Conservation (phyloP, 1,139 yeast genomes). For the Saccharomyces hybrid region DNA sequence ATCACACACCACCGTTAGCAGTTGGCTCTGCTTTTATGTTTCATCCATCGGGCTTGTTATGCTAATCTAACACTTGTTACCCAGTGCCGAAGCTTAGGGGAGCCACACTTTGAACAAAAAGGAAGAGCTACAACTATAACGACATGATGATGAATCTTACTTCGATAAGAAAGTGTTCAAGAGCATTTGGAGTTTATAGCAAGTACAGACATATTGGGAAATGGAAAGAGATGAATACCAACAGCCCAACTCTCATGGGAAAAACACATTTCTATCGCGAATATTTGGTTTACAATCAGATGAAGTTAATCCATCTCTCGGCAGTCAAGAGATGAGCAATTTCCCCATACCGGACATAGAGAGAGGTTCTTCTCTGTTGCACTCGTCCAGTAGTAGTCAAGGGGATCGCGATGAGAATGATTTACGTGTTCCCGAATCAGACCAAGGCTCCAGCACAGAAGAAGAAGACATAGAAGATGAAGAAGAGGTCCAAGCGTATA, state of each 20-base stretch:
- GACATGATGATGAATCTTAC: background rate
- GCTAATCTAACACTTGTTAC: background rate
- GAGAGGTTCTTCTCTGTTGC: background rate
- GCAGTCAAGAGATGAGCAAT: slow-evolving; percentile 24
- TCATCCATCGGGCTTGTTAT: background rate
- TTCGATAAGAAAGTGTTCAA: background rate
- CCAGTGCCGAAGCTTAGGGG: background rate
- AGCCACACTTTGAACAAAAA: background rate
- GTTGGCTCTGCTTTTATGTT: background rate
- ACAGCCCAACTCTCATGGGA: slow-evolving; percentile 9
- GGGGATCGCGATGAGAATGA: slow-evolving; percentile 15
- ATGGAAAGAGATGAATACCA: background rate
- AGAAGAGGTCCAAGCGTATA: slow-evolving; percentile 1
- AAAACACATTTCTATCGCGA: slow-evolving; percentile 35
- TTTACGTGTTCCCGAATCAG: slow-evolving; percentile 27
- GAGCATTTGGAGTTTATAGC: background rate
- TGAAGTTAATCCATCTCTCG: slow-evolving; percentile 23
- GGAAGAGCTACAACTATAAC: background rate
- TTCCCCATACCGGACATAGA: slow-evolving; percentile 8
- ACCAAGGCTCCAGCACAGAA: slow-evolving; percentile 25
- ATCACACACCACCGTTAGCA: background rate
- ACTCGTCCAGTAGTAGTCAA: background rate
- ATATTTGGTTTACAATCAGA: slow-evolving; percentile 35
- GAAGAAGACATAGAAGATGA: slow-evolving; percentile 9
- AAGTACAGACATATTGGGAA: background rate